phyloP scores from a whole-genome alignment of 257 asterid species.

The Lycium barbarum region DNA sequence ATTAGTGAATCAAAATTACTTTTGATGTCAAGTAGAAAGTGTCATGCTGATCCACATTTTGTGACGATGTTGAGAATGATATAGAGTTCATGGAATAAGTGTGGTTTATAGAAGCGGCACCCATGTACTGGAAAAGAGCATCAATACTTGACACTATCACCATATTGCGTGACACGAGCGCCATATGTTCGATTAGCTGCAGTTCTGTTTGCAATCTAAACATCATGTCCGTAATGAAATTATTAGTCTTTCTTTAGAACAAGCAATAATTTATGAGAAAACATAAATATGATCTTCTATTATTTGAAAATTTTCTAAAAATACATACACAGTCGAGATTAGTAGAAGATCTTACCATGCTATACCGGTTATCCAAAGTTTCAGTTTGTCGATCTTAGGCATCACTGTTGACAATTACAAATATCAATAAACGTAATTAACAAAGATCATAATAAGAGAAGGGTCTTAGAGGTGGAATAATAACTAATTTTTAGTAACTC shows the following conservation, averaged over 20 bases:
- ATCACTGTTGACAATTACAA: neutral
- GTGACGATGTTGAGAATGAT: constrained; percentile 58
- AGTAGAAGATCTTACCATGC: neutral
- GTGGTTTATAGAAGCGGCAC: neutral
- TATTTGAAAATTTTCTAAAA: neutral
- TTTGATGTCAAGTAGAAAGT: constrained; percentile 82
- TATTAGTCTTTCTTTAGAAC: neutral
- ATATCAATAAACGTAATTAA: neutral
- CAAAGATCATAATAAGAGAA: too few species aligned
- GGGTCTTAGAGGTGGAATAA: too few species aligned
- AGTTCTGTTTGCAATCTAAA: constrained; percentile 19
- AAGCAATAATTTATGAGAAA: neutral
- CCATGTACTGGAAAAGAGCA: neutral
- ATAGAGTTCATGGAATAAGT: constrained; percentile 41
- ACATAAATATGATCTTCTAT: constrained; percentile 33
- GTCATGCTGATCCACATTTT: constrained; percentile 81
- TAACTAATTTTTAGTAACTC: too few species aligned
- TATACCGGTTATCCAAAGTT: constrained; percentile 3
- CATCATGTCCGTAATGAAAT: constrained; percentile 55
- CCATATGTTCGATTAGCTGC: constrained; percentile 19
- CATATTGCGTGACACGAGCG: constrained; percentile 26
- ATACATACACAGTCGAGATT: neutral
- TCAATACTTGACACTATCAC: constrained; percentile 7
- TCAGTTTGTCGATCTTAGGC: neutral
- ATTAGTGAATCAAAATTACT: constrained; percentile 40